Percentiles rank a stretch among this genome's conserved stretches.
Conservation (phyloP, 1,139 yeast genomes). For the Meyerozyma smithsonii region DNA sequence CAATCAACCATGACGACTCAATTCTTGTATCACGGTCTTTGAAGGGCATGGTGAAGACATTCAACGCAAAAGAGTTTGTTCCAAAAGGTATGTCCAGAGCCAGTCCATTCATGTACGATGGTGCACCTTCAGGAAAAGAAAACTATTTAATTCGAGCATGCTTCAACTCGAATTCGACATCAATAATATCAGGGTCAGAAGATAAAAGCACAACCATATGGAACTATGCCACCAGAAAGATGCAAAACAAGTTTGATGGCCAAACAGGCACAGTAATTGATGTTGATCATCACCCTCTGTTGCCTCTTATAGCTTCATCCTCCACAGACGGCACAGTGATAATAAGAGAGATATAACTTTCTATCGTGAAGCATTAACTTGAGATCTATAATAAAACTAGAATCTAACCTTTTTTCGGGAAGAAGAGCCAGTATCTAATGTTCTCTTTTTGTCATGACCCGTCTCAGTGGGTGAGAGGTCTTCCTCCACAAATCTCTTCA, state of each 20-base stretch:
- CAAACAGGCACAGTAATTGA: conserved; percentile 62
- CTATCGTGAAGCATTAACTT: neutral
- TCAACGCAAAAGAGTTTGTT: conserved; percentile 46
- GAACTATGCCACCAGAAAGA: conserved; percentile 50
- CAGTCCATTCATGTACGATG: conserved; percentile 47
- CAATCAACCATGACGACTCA: conserved; percentile 46
- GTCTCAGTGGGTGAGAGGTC: conserved; percentile 4
- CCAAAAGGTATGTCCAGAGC: conserved; percentile 35
- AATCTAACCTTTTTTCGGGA: conserved; percentile 23
- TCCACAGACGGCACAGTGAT: conserved; percentile 50
- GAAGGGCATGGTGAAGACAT: conserved; percentile 54
- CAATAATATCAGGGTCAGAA: conserved; percentile 56
- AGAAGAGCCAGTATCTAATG: neutral
- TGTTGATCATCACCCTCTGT: conserved; percentile 42
- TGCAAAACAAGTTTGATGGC: conserved; percentile 49
- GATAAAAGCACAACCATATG: conserved; percentile 57
- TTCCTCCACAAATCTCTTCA: conserved; percentile 15
- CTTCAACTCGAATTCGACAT: conserved; percentile 34
- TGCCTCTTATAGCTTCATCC: conserved; percentile 37
- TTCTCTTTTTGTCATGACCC: conserved; percentile 6
- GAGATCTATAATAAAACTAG: conserved; percentile 6
- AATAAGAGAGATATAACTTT: conserved; percentile 27
- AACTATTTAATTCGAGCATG: conserved; percentile 46
- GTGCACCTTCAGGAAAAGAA: conserved; percentile 56
- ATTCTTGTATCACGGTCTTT: conserved; percentile 52